phyloP scores from a whole-genome alignment of 345 rosid species.

The Luvunga scandens region DNA sequence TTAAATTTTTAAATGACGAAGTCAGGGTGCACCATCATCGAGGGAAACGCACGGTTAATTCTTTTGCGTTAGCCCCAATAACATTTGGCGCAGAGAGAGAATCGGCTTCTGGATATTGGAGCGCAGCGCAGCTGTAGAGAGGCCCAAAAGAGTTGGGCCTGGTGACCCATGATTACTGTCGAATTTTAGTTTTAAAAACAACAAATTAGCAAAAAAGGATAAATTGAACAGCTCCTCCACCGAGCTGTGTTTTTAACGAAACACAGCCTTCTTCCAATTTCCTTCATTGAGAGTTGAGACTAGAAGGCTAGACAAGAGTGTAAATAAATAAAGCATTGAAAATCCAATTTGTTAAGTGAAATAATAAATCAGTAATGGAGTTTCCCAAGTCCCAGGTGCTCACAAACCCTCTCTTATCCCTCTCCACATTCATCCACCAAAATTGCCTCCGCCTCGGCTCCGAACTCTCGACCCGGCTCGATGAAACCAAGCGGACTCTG shows the following conservation, averaged over 20 bases:
- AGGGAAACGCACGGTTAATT: too few relatives aligned
- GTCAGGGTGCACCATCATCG: too few relatives aligned
- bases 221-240: not conserved
- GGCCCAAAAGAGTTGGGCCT: not conserved
- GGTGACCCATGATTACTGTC: not conserved
- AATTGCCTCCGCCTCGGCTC: constrained; percentile 55
- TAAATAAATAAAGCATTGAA: not conserved
- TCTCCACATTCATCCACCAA: constrained; percentile 63
- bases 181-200: not conserved
- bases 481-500: constrained; percentile 49
- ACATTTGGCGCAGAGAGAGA: not conserved
- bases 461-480: constrained; percentile 54
- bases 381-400: constrained; percentile 34
- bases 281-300: too few relatives aligned
- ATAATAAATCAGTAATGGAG: constrained; percentile 41
- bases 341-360: not conserved
- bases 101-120: not conserved
- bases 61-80: not conserved
- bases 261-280: too few relatives aligned
- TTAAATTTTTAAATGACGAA: too few relatives aligned
- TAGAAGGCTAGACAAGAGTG: too few relatives aligned
- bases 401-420: constrained; percentile 58
- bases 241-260: not conserved
- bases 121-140: not conserved
- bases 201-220: not conserved